Base-by-base conservation (phyloP, 2,329 filamentous ascomycete species). In the Beauveria rudraprayagi region DNA sequence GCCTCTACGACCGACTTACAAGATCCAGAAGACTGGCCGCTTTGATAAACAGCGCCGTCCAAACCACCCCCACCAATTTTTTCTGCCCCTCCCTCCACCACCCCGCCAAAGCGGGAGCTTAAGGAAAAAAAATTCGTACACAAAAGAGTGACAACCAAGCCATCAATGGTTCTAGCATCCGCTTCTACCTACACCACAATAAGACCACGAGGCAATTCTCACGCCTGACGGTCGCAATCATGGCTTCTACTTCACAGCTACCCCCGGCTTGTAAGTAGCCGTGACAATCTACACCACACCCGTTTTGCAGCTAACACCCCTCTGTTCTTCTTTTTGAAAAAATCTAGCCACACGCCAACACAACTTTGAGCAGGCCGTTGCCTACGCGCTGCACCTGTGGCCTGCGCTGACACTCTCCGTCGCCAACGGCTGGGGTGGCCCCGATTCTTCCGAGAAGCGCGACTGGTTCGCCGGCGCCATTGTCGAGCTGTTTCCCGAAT, bases 381-480 rank as follows among this genome's bases (percentile, higher is more conserved):
- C 91, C 72, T 88, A 94, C 72, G 79, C 88, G 48, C 85, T 99
- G 66, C 86, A 92, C 78, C 84, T 90, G 70, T 99, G 94, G 94
- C 87, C 89, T 8, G 88, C 91, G 37, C 87, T 99, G 59, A 89
- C 88, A 54, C 86, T 96, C 70, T 91, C 94, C 52, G 90, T 97
- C 50, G 84, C 90, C 72, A 91, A 91, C 73, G 81, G 85, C 76
- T 96, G 92, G 89, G 94, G 93, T 68, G 94, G 93, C 2, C 85
- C 90, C 46, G 86, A 91, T 70, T 88, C 86, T 24, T 74, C 81
- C 63, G 91, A 95, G 75, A 97, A 97, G 79, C 89, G 93, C 69
- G 93, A 96, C 80, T 97, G 92, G 93, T 90, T 99, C 69, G 93
- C 90, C 56, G 92, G 92, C 65, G 90, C 89, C 48, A 81, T 97